Evolutionary conservation across 176 grass and related monocot species (phyloP), one percentile per base, ranked within the genome.

Genomic region (Zea luxurians): DNA sequence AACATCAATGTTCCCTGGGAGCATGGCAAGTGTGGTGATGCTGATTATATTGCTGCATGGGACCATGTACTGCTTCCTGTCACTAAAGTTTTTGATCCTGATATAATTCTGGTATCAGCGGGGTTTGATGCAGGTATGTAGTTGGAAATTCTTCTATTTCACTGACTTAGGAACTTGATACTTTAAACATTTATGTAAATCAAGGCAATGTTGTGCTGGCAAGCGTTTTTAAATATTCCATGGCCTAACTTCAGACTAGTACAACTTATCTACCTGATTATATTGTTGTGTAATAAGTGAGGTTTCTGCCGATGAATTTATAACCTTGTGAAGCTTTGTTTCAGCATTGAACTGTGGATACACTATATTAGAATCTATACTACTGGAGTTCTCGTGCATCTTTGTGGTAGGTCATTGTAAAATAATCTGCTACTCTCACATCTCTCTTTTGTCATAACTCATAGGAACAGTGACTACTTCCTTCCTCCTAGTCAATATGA

Each of bases 1-100:
- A 98, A 98, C 72, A 94, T 98, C 66, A 98, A 98, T 73, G 90
- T 98, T 68, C 91, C 96, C n/a, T 98, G 96, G 96, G 96, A 98
- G 62, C 96, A 98, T 85, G 85, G 78, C 47, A 78, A 84, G 71
- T 94, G 89, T 55, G 90, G 96, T 48, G 96, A 98, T 71, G 83
- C 92, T 80, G 96, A 98, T 78, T 98, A 98, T 58, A 34, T 90
- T 72, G 96, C 96, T 74, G 92, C 75, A 54, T 98, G 96, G 92
- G 89, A 98, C 58, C 81, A 92, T 85, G 66, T 98, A 70, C 71
- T 98, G 70, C 83, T 98, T 88, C 96, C 96, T 61, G 80, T 98
- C 4, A 68, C 80, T 38, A 70, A 94, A 82, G 53, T 71, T 85
- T 98, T 86, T 87, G 78, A 83, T 75, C 89, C 96, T 81, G 88